phyloP scores from a whole-genome alignment of 441 rosid genomes.

The Syzygium malaccense region DNA sequence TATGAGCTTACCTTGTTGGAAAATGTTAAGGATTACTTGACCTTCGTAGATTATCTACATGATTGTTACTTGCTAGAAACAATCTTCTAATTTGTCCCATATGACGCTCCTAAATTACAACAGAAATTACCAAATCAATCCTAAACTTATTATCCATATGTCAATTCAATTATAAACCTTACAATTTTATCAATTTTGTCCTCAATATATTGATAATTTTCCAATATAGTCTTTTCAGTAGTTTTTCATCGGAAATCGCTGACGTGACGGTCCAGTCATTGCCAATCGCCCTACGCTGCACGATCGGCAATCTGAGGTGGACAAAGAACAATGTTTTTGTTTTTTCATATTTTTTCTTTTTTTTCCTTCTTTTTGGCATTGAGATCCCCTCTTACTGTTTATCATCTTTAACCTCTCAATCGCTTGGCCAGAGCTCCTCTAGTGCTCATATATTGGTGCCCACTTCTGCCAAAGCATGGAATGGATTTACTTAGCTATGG shows the following conservation, averaged over 20 bases:
- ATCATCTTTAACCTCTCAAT: background rate
- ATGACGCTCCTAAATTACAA: background rate
- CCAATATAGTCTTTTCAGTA: no score
- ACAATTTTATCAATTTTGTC: no score
- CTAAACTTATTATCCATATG: no score
- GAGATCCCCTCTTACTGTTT: background rate
- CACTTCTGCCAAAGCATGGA: background rate
- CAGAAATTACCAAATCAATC: background rate
- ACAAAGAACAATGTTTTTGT: background rate
- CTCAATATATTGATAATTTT: no score
- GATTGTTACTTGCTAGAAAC: background rate
- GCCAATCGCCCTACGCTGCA: rapidly evolving
- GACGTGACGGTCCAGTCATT: rapidly evolving
- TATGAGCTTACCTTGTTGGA: background rate
- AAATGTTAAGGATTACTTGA: background rate
- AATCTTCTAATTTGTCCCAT: background rate
- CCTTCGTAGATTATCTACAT: background rate
- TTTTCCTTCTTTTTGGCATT: no score
- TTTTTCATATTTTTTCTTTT: background rate
- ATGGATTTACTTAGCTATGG: background rate
- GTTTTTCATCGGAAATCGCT: no score
- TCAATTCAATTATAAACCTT: background rate
- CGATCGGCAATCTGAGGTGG: rapidly evolving
- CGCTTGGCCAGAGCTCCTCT: background rate
- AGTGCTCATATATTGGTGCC: rapidly evolving